phyloP scores from a whole-genome alignment of 352 stramenopile species.

The Globisporangium uncinulatum region DNA sequence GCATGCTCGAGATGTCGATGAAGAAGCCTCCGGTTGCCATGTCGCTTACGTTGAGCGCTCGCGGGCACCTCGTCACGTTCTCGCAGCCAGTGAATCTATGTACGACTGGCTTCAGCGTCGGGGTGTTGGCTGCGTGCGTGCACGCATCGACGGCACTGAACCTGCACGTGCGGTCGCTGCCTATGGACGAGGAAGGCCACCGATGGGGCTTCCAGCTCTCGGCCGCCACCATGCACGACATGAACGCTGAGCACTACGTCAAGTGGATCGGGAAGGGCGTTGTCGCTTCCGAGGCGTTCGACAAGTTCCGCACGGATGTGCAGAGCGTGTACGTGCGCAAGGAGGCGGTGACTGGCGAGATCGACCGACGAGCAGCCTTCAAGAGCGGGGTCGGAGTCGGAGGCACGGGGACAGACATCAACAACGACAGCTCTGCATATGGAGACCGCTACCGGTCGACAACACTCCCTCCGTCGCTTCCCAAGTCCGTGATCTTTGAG shows the following conservation, averaged over 20 bases:
- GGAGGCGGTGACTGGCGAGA: constrained; percentile 27
- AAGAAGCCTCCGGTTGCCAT: constrained; percentile 18
- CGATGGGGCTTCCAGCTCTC: constrained; percentile 50
- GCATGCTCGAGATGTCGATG: constrained; percentile 41
- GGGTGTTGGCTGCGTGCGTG: constrained; percentile 17
- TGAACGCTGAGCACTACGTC: constrained; percentile 46
- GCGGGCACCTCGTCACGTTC: constrained; percentile 43
- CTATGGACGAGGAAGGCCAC: constrained; percentile 54
- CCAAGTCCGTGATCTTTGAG: constrained; percentile 21
- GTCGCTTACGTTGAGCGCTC: constrained; percentile 43
- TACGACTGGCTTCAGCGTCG: constrained; percentile 27
- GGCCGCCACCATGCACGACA: constrained; percentile 31
- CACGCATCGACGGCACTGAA: constrained; percentile 27
- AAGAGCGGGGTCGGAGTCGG: neutral
- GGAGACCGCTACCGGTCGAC: neutral
- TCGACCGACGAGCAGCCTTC: constrained; percentile 13
- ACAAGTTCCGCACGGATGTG: constrained; percentile 48
- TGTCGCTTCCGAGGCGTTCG: constrained; percentile 20
- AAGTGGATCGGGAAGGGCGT: constrained; percentile 57
- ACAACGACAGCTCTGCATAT: neutral
- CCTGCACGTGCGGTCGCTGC: constrained; percentile 24
- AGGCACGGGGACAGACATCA: neutral
- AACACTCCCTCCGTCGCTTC: constrained; percentile 6
- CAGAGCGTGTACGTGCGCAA: constrained; percentile 51
- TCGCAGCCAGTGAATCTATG: constrained; percentile 53